phyloP scores from a whole-genome alignment of 768 basidiomycete genomes.

The Hericium rajendrae region DNA sequence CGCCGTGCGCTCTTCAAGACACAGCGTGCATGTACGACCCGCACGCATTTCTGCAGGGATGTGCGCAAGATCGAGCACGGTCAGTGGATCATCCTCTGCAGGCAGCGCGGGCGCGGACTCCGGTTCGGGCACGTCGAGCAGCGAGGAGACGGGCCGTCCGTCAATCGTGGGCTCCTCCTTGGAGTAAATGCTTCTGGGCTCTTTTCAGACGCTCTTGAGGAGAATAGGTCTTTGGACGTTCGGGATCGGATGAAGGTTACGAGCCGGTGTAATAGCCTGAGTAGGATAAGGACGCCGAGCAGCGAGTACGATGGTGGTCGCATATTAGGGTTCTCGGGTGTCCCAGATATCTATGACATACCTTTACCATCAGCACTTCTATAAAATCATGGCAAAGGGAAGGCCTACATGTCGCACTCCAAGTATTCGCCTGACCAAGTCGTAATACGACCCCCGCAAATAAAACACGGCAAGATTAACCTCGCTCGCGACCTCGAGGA shows the following conservation, averaged over 20 bases:
- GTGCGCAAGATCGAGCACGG: conserved; percentile 47
- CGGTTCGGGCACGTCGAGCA: conserved; percentile 40
- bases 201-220: conserved; percentile 18
- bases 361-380: background rate
- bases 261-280: conserved; percentile 58
- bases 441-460: conserved; percentile 71
- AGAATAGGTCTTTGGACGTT: conserved; percentile 17
- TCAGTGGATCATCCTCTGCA: conserved; percentile 64
- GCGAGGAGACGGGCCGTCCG: conserved; percentile 45
- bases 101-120: conserved; percentile 45
- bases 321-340: conserved; percentile 58
- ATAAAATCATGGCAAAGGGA: background rate
- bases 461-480: conserved; percentile 78
- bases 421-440: conserved; percentile 54
- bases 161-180: conserved; percentile 42
- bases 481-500: conserved; percentile 52
- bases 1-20: conserved; percentile 75
- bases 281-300: conserved; percentile 61
- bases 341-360: conserved; percentile 53
- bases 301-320: conserved; percentile 83
- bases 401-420: conserved; percentile 56
- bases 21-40: conserved; percentile 69
- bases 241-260: conserved; percentile 32
- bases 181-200: conserved; percentile 24
- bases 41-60: conserved; percentile 46